Evolutionary conservation across 306 rosid genomes (phyloP).

Genomic region (Fragaria iinumae): DNA sequence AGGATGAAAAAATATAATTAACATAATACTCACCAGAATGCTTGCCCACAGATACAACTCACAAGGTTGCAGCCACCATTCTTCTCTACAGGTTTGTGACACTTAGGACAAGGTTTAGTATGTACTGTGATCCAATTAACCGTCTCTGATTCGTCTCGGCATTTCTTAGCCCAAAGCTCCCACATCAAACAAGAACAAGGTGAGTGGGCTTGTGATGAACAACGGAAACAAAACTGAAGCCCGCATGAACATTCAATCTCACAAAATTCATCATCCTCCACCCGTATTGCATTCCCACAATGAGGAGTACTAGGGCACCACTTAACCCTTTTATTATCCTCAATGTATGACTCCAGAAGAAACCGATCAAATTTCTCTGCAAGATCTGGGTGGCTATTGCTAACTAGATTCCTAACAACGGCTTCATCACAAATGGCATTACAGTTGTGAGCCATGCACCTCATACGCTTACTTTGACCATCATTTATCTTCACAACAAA

Average conservation of each 20-base stretch:
- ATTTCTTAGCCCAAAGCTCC: constrained; percentile 93
- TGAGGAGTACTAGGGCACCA: constrained; percentile 98
- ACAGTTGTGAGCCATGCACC: constrained; percentile 91
- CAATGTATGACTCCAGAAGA: constrained; percentile 93
- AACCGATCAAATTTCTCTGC: constrained; percentile 91
- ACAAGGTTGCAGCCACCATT: constrained; percentile 99
- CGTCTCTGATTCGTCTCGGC: constrained; percentile 95
- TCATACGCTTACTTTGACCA: constrained; percentile 91
- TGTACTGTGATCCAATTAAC: constrained; percentile 98
- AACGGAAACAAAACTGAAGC: constrained; percentile 80
- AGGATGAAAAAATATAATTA: constrained; percentile 4
- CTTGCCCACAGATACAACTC: constrained; percentile 90
- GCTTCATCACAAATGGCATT: constrained; percentile 86
- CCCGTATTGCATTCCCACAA: constrained; percentile 92
- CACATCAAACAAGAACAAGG: constrained; percentile 97
- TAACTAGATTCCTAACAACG: constrained; percentile 62
- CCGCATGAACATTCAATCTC: constrained; percentile 98
- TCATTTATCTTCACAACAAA: constrained; percentile 87
- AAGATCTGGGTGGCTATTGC: constrained; percentile 55
- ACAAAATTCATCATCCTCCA: constrained; percentile 72
- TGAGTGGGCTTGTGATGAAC: constrained; percentile 83
- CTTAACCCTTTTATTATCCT: constrained; percentile 86
- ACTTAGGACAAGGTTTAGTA: constrained; percentile 93
- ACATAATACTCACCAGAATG: constrained; percentile 74
- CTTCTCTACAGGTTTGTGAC: constrained; percentile 95